Base-by-base conservation (phyloP, 208 protist species). In the Trypanosoma avium region DNA sequence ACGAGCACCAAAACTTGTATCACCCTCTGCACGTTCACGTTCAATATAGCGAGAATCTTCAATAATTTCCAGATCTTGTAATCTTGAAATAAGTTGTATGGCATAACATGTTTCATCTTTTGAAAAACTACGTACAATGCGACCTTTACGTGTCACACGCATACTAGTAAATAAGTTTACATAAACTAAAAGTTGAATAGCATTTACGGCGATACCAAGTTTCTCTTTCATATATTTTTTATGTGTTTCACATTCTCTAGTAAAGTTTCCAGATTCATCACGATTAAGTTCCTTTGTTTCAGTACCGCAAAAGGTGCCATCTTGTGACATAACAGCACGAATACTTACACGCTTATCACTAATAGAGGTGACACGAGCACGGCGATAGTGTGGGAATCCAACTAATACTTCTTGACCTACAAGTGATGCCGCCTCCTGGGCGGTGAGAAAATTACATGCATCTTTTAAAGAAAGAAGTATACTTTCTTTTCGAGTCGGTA, bases 341-440 rank as follows among this genome's bases (percentile, higher is more conserved):
- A 90, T 58, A 26, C 55, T 80, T 29, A 63, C 66, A 40, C 52
- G 58, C 56, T 57, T 76, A 65, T 94, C 81, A 56, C 74, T 84
- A 29, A 97, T 60, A 4, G 75, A 70, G n/a, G 74, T 73, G 22
- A 97, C 67, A 61, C 88, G 83, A 22, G 87, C 92, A 36, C 87
- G 78, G 69, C 90, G 92, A 73, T 90, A 93, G 63, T 94, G 83
- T 47, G 92, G 92, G 62, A 88, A 97, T 29, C 84, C 92, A 19
- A 94, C 86, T 19, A 92, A 73, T 40, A 97, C 79, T 67, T 93
- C 86, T 54, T 87, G 74, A 29, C 86, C 87, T 24, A 95, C 57
- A 27, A 94, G 72, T 12, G 52, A n/a, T 5, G 66, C 71, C 19
- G 62, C 79, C 30, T 87, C 75, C 12, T 62, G 49, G 8, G 67